Evolutionary conservation across 331 rosid species (phyloP).

Genomic region (Dryas integrifolia): DNA sequence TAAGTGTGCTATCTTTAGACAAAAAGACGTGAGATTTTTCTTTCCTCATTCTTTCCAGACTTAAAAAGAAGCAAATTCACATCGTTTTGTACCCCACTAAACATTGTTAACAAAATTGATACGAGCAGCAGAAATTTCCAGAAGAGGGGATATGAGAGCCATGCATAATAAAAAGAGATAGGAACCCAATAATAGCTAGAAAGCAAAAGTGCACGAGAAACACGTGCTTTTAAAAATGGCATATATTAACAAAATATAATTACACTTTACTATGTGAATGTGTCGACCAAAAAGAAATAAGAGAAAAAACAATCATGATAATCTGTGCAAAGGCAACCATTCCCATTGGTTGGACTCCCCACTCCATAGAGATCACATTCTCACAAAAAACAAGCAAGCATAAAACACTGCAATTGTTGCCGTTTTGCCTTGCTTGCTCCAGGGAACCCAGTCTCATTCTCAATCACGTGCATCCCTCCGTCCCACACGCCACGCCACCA

Average conservation of each 20-base stretch:
- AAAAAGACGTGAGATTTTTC: not conserved
- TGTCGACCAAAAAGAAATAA: not conserved
- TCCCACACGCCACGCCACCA: conserved; percentile 7
- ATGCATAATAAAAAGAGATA: not conserved
- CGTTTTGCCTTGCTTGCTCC: not conserved
- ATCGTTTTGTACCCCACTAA: not conserved
- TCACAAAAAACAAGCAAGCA: not conserved
- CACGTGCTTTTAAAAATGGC: conserved; percentile 21
- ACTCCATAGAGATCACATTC: no score
- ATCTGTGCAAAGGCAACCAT: conserved; percentile 30
- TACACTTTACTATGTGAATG: conserved; percentile 39
- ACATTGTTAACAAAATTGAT: not conserved
- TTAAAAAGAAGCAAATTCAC: no score
- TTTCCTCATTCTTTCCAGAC: no score
- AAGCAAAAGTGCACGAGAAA: conserved; percentile 6
- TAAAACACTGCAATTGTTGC: conserved; percentile 17
- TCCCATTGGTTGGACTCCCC: not conserved
- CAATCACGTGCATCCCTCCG: conserved; percentile 13
- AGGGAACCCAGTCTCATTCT: not conserved
- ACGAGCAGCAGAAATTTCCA: not conserved
- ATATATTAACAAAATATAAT: conserved; percentile 28
- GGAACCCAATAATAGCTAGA: not conserved
- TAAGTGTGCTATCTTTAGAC: not conserved
- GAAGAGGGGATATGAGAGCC: not conserved
- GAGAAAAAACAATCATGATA: not conserved